Percentiles rank a stretch among this genome's conserved stretches.
phyloP scores from a whole-genome alignment of 352 stramenopile species.

The Globisporangium yorkense region DNA sequence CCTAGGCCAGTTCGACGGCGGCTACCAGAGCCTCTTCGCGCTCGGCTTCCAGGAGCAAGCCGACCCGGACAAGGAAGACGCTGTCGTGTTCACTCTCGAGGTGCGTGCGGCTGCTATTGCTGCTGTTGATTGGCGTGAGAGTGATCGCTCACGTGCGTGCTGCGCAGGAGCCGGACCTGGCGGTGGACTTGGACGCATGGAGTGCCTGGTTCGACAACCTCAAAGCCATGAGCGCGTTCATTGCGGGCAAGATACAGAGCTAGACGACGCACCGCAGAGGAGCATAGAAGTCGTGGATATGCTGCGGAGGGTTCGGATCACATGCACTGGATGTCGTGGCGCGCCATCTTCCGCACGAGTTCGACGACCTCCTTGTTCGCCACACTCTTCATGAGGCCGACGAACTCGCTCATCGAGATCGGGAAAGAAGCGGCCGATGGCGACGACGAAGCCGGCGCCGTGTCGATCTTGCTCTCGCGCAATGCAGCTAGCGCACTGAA shows the following conservation, averaged over 20 bases:
- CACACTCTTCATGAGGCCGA: slow-evolving; percentile 28
- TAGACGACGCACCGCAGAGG: background rate
- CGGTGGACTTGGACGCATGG: slow-evolving; percentile 69
- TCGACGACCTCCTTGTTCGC: slow-evolving; percentile 28
- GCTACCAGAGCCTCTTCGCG: slow-evolving; percentile 55
- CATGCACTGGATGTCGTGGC: slow-evolving; percentile 55
- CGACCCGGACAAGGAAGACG: slow-evolving; percentile 32
- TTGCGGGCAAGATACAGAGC: slow-evolving; percentile 25
- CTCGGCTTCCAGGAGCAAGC: slow-evolving; percentile 61
- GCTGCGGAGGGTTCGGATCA: slow-evolving; percentile 7
- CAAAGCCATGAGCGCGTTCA: slow-evolving; percentile 54
- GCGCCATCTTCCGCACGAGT: slow-evolving; percentile 42
- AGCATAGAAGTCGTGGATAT: background rate
- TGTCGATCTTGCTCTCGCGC: background rate
- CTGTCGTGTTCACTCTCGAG: slow-evolving; percentile 59
- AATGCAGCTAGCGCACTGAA: slow-evolving; percentile 15
- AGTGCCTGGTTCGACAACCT: slow-evolving; percentile 77
- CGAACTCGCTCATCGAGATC: slow-evolving; percentile 29
- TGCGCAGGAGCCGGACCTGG: slow-evolving; percentile 64
- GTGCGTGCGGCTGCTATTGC: slow-evolving; percentile 15
- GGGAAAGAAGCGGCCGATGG: slow-evolving; percentile 3
- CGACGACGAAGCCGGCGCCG: background rate
- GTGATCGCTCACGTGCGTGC: too few species aligned
- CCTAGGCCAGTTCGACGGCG: slow-evolving; percentile 56
- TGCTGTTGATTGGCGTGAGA: background rate